Evolutionary conservation across 139 green algal species (phyloP), one percentile per base, ranked within the genome.

Genomic region (Ettlia oleoabundans): DNA sequence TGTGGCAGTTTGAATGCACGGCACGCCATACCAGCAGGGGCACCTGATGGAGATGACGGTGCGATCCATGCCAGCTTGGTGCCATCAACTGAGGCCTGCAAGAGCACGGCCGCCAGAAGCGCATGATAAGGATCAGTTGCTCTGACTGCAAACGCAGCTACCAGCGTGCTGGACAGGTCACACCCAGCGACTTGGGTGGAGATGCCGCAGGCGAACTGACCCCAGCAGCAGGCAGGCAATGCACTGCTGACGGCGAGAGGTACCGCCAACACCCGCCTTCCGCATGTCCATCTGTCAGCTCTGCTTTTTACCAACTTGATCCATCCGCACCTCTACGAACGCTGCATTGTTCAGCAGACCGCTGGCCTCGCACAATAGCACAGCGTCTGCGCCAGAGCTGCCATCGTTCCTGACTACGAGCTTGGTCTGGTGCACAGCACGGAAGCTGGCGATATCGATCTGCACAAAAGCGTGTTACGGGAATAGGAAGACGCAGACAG

Each of bases 11-110:
- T 78, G n/a, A 82, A 87, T 19, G 63, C 70, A 53, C 78, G 78
- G 87, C 92, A 96, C 7, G 42, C 52, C 2, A 82, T 81, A 38
- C 81, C 88, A 26, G 66, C 61, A 4, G 90, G 85, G 7, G 83
- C 85, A 24, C 83, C 87, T 2, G 28, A 61, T 22, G 38, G 26
- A 15, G 70, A 32, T 47, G 26, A 24, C 13, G 68, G 70, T 65
- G 61, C 65, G 47, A 22, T 7, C 24, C n/a, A 42, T 2, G 22
- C 40, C 69, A 83, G 71, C 47, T 76, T 69, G 22, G 7, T 66
- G 32, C 82, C 74, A 1, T 53, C 42, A 5, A 65, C 72, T 4
- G 41, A 51, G 5, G 55, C 21, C 55, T 65, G 55, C 55, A 65
- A 65, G 21, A 15, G n/a, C n/a, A n/a, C n/a, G n/a, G n/a, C n/a